These are phyloP conservation scores for Sarcodon sp. DNA, from an alignment of 768 basidiomycete genomes.

Conservation along the genomic window DNA sequence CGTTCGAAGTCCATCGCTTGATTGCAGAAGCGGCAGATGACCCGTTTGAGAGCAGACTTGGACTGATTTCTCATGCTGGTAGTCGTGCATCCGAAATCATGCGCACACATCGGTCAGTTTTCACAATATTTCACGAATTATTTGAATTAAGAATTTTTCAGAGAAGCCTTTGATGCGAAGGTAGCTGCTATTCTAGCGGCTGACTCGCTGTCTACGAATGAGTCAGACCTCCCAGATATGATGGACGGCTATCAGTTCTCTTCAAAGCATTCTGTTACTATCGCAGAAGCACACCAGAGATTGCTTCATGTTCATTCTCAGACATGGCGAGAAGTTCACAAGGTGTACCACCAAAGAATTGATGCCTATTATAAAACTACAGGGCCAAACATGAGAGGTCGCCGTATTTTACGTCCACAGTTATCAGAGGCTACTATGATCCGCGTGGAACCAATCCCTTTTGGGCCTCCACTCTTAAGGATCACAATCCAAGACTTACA, in stretches of 20 bases:
- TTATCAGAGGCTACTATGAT: slow-evolving; percentile 29
- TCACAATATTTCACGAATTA: neutral
- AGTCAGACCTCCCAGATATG: slow-evolving; percentile 10
- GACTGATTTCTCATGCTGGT: slow-evolving; percentile 63
- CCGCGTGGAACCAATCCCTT: slow-evolving; percentile 18
- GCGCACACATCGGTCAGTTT: slow-evolving; percentile 41
- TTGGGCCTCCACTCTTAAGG: slow-evolving; percentile 59
- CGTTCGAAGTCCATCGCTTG: slow-evolving; percentile 43
- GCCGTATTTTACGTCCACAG: slow-evolving; percentile 6
- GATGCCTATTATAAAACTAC: neutral
- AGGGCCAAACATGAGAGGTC: neutral
- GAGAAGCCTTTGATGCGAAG: slow-evolving; percentile 67
- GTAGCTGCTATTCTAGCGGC: slow-evolving; percentile 47
- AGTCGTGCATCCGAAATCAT: slow-evolving; percentile 58
- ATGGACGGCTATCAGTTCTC: slow-evolving; percentile 52
- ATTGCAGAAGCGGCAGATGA: slow-evolving; percentile 77
- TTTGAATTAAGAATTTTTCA: neutral
- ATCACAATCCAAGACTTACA: slow-evolving; percentile 44
- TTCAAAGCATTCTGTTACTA: slow-evolving; percentile 49
- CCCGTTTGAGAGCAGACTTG: slow-evolving; percentile 66
- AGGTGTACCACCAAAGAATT: slow-evolving; percentile 28
- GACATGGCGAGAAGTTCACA: slow-evolving; percentile 42
- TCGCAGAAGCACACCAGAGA: slow-evolving; percentile 59
- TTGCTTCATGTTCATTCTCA: slow-evolving; percentile 58
- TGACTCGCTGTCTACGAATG: slow-evolving; percentile 14